Evolutionary conservation across 106 monocot species (phyloP), one percentile per base, ranked within the genome.

Genomic region (Dendrobium huoshanense): DNA sequence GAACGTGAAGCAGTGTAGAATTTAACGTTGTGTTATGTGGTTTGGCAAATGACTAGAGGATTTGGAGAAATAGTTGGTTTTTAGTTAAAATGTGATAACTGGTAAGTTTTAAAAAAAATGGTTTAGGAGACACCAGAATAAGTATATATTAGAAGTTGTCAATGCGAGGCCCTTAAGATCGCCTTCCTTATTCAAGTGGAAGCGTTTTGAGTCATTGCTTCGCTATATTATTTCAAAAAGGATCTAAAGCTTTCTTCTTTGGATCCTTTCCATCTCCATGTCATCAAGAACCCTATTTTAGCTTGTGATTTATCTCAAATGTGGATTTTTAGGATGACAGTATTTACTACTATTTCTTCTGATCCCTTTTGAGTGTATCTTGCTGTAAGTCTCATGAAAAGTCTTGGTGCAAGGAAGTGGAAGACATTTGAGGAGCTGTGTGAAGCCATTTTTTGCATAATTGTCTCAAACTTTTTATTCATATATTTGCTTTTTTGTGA

Each of bases 121-220:
- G 37, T 37, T 2, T 37, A 37, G 37, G 37, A 3, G 37, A 25
- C 64, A 7, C 9, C 7, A 24, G 10, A 22, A 65, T 4, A 65
- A 24, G n/a, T 65, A 24, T 65, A 24, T 5, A 45, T 42, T 24
- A 40, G 16, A 55, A 2, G 49, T 18, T 67, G 58, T 78, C 24
- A 79, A 80, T 13, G 84, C 79, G 40, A 84, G 86, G 86, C 91
- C 86, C 91, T 91, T 86, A 88, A 91, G 91, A 86, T 88, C 82
- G 80, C 86, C 88, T 91, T 88, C 80, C 88, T 80, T 70, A 13
- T 41, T 41, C 16, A 55, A 72, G 37, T 85, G 85, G 80, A 85
- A 80, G 85, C 68, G 80, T 80, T 85, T 25, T 33, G 83, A 80
- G 83, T 83, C 83, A 87, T 87, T 58, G 78, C 80, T 59, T 70